Percentiles rank a stretch among this genome's conserved stretches.
These are phyloP conservation scores for Coemansia sp. DNA, from an alignment of 192 early-diverging fungal species.

Conservation along the genomic window DNA sequence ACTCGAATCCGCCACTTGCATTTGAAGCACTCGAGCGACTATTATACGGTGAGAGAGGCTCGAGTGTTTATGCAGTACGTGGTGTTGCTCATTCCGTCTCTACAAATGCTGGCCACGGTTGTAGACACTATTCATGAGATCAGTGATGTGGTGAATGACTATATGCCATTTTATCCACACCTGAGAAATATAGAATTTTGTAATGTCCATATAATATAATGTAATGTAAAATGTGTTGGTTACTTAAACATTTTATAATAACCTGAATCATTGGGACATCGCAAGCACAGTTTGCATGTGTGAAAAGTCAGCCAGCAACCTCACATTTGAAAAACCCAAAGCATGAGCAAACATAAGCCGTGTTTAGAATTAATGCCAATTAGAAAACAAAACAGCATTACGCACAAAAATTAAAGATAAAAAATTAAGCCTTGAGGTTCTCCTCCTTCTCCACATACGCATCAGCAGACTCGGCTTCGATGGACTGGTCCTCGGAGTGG, in stretches of 20 bases:
- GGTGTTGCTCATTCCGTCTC: not conserved
- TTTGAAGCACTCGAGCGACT: not conserved
- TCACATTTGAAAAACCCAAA: too few species aligned
- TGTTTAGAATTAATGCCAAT: too few species aligned
- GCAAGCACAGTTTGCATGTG: too few species aligned
- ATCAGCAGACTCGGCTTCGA: slow-evolving; percentile 13
- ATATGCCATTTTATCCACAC: slow-evolving; percentile 1
- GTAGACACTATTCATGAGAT: not conserved
- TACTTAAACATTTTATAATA: too few species aligned
- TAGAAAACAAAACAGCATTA: not conserved
- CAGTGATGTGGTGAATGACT: not conserved
- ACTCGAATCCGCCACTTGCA: not conserved
- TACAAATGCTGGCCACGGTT: not conserved
- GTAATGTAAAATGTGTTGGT: not conserved
- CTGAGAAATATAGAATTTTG: not conserved
- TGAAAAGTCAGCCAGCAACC: too few species aligned
- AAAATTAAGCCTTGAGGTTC: not conserved
- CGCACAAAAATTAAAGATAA: not conserved
- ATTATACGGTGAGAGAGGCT: not conserved
- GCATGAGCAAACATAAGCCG: too few species aligned
- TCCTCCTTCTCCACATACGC: slow-evolving; percentile 28
- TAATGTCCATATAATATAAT: not conserved
- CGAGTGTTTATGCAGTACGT: not conserved
- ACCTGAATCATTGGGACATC: too few species aligned
- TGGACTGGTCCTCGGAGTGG: slow-evolving; percentile 32